Base-by-base conservation (phyloP, 2,329 filamentous ascomycete genomes). In the Talaromyces albobiverticillius region DNA sequence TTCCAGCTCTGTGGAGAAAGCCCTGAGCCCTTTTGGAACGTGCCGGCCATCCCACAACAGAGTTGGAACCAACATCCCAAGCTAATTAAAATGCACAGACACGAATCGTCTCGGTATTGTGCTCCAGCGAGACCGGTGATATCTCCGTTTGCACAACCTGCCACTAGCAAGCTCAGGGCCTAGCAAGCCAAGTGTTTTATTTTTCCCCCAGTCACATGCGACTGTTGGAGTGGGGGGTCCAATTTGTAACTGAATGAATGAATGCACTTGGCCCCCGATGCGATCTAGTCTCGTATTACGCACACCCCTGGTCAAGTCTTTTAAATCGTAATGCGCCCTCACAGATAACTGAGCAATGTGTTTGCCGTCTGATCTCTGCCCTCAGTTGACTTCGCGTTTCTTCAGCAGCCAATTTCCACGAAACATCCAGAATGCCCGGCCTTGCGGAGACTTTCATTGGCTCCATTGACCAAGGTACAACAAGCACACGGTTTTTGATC, bases 391-490 rank as follows among this genome's bases (percentile, higher is more conserved):
- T 41, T 50, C 29, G 4, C 8, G n/a, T 36, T n/a, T 13, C 47
- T 14, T 13, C 25, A 42, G 22, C 38, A 10, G 26, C 16, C 38
- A 42, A 32, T 14, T 14, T 8, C 14, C 10, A 13, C 10, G 41
- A 20, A 7, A 11, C 38, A 25, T 34, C 9, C 43, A 46, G 14
- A 32, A 56, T 56, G 54, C 42, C 48, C 11, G 46, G 45, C 16
- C 13, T 45, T 16, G 53, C 60, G 29, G 62, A 70, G 14, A 55
- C 53, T 8, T 95, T 89, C 65, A 85, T 95, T 53, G 91, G 90
- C 49, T 89, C 88, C 59, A 92, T 96, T 66, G 91, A 96, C 67
- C 90, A 95, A 66, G 91, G 91, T 48, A 96, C 91, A 13, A 95
- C 91, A 16, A 93, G 88, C 53, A 89, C 90, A 22, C 81, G 91